Evolutionary conservation across 2,329 filamentous ascomycete species (phyloP).

Genomic region (Fusarium xyrophilum): DNA sequence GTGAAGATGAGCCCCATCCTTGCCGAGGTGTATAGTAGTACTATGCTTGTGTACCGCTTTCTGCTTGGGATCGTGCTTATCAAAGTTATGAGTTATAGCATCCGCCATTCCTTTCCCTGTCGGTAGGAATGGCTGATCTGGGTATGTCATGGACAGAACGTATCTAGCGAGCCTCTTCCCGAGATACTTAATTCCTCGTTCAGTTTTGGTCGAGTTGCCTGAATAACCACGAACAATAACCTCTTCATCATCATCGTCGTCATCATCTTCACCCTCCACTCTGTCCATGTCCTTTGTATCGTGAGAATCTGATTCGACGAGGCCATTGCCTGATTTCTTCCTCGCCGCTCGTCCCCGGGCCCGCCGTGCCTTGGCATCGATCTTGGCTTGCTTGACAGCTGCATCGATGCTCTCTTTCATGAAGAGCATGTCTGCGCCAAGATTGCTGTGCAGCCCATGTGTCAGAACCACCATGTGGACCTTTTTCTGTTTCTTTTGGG

Average conservation of each 20-base stretch:
- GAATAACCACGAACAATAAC: slow-evolving; percentile 89
- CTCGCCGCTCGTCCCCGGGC: slow-evolving; percentile 54
- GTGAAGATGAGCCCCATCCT: slow-evolving; percentile 62
- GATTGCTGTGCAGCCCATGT: slow-evolving; percentile 93
- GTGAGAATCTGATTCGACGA: slow-evolving; percentile 19
- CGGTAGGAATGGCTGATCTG: slow-evolving; percentile 88
- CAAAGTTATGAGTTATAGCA: slow-evolving; percentile 50
- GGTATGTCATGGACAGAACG: slow-evolving; percentile 87
- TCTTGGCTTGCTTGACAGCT: slow-evolving; percentile 74
- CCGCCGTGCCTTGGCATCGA: slow-evolving; percentile 69
- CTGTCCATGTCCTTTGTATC: slow-evolving; percentile 38
- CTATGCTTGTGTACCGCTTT: slow-evolving; percentile 66
- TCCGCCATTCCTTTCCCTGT: slow-evolving; percentile 58
- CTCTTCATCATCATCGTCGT: slow-evolving; percentile 74
- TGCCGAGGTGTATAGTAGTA: slow-evolving; percentile 63
- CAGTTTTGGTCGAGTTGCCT: slow-evolving; percentile 88
- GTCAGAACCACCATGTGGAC: slow-evolving; percentile 92
- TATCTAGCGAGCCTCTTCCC: slow-evolving; percentile 94
- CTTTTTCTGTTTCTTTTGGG: slow-evolving; percentile 74
- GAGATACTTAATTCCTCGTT: slow-evolving; percentile 95
- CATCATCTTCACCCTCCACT: slow-evolving; percentile 53
- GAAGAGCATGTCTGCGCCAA: slow-evolving; percentile 95
- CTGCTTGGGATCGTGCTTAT: slow-evolving; percentile 55
- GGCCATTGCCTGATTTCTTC: slow-evolving; percentile 3
- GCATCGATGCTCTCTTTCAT: slow-evolving; percentile 97